Evolutionary conservation across 768 basidiomycete species (phyloP).

Genomic region (Suillus cothurnatus): DNA sequence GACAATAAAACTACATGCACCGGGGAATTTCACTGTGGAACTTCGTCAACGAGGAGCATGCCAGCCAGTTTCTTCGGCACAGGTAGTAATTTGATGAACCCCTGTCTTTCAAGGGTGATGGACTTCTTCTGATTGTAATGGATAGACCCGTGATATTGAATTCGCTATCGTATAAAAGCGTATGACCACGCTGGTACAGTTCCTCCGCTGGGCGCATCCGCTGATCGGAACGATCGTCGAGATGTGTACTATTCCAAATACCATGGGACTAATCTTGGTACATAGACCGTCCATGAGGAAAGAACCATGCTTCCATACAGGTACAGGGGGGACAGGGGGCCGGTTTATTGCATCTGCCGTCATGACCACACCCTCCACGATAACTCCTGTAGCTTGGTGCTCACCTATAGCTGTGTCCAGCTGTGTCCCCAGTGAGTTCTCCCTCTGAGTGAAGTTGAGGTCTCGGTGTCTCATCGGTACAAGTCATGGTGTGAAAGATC

Average conservation of each 20-base stretch:
- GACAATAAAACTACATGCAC: conserved; percentile 46
- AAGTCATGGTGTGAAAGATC: conserved; percentile 8
- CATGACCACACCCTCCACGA: not conserved
- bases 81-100: conserved; percentile 32
- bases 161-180: not conserved
- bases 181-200: conserved; percentile 3
- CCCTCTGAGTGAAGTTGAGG: not conserved
- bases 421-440: conserved; percentile 11
- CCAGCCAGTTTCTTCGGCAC: conserved; percentile 39
- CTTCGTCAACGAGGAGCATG: conserved; percentile 26
- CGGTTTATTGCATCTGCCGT: conserved; percentile 10
- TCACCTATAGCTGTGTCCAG: not conserved
- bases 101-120: not conserved
- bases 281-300: not conserved
- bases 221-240: conserved; percentile 10
- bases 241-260: conserved; percentile 15
- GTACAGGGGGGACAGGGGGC: conserved; percentile 17
- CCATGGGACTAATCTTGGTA: conserved; percentile 4
- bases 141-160: not conserved
- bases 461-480: conserved; percentile 7
- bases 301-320: conserved; percentile 1
- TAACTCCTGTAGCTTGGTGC: not conserved
- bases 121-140: conserved; percentile 4
- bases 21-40: conserved; percentile 37
- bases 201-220: conserved; percentile 12